Percentiles rank a stretch among this genome's conserved stretches.
These are phyloP conservation scores for Vanrija pseudolonga DNA, from an alignment of 1,284 basidiomycete species.

Conservation along the genomic window DNA sequence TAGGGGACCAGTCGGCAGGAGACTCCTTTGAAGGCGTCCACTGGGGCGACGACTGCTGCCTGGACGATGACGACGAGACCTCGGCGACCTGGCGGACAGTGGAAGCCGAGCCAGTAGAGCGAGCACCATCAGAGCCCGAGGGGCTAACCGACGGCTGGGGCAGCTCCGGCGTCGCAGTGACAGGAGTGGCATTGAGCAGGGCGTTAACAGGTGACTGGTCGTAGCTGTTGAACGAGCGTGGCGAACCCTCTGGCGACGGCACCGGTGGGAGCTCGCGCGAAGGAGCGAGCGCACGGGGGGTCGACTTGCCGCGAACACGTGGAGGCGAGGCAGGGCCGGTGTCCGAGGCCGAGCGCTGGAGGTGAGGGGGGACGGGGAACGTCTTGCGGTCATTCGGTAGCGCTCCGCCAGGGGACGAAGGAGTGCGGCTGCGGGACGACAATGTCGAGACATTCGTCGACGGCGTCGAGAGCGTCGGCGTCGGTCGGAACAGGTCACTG, in stretches of 20 bases:
- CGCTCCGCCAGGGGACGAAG: constrained; percentile 10
- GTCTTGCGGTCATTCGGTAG: neutral
- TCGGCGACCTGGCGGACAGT: constrained; percentile 8
- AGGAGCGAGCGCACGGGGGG: neutral
- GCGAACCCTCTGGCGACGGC: neutral
- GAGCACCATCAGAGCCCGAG: constrained; percentile 11
- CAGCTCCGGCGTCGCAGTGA: neutral
- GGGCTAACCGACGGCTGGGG: constrained; percentile 14
- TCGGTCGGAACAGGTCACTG: constrained; percentile 6
- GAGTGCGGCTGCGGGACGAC: neutral
- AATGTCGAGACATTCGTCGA: neutral
- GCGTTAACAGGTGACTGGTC: neutral
- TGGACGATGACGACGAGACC: neutral
- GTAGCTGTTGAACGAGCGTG: neutral
- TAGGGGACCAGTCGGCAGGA: constrained; percentile 6
- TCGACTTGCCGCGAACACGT: neutral
- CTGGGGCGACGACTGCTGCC: neutral
- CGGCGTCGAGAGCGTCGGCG: neutral
- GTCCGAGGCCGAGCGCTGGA: constrained; percentile 15
- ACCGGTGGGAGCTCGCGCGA: constrained; percentile 1
- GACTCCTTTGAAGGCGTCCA: neutral
- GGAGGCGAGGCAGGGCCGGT: neutral
- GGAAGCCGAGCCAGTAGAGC: neutral
- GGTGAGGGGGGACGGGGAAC: constrained; percentile 23
- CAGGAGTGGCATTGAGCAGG: neutral